phyloP scores from a whole-genome alignment of 2,329 filamentous ascomycete genomes.

The Chaetomium globosum region DNA sequence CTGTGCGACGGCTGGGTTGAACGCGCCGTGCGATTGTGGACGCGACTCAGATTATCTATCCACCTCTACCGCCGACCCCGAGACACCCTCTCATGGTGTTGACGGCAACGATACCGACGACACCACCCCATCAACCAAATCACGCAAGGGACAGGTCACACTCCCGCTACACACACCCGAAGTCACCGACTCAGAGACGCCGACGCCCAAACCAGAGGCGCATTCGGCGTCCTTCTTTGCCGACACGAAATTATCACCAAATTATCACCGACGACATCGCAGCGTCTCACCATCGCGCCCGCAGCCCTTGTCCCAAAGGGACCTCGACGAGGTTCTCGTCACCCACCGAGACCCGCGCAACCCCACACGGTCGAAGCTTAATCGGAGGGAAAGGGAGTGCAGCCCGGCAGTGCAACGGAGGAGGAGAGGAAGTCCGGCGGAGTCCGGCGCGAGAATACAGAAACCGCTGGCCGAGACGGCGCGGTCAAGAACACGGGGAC shows the following conservation, averaged over 20 bases:
- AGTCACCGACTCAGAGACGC: conserved; percentile 35
- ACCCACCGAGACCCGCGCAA: conserved; percentile 43
- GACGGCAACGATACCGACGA: conserved; percentile 7
- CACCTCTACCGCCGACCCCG: conserved; percentile 36
- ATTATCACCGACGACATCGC: conserved; percentile 41
- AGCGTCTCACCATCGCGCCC: conserved; percentile 39
- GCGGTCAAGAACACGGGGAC: conserved; percentile 48
- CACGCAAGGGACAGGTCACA: conserved; percentile 11
- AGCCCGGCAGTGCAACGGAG: conserved; percentile 42
- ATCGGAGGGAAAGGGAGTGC: conserved; percentile 38
- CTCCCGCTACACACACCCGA: conserved; percentile 23
- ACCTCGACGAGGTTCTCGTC: conserved; percentile 31
- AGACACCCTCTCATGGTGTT: conserved; percentile 18
- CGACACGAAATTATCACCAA: conserved; percentile 35
- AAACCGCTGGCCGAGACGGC: conserved; percentile 49
- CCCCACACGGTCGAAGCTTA: conserved; percentile 33
- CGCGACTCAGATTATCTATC: conserved; percentile 47
- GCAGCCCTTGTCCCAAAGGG: conserved; percentile 38
- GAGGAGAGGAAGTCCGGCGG: conserved; percentile 50
- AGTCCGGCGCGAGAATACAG: conserved; percentile 51
- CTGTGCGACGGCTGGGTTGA: conserved; percentile 42
- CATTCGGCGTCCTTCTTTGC: conserved; percentile 36
- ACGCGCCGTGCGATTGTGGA: conserved; percentile 43
- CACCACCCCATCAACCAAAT: conserved; percentile 2
- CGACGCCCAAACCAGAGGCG: conserved; percentile 37